Percentiles rank a stretch among this genome's conserved stretches.
Evolutionary conservation across 1,284 basidiomycete species (phyloP).

Genomic region (Mycena sp.): DNA sequence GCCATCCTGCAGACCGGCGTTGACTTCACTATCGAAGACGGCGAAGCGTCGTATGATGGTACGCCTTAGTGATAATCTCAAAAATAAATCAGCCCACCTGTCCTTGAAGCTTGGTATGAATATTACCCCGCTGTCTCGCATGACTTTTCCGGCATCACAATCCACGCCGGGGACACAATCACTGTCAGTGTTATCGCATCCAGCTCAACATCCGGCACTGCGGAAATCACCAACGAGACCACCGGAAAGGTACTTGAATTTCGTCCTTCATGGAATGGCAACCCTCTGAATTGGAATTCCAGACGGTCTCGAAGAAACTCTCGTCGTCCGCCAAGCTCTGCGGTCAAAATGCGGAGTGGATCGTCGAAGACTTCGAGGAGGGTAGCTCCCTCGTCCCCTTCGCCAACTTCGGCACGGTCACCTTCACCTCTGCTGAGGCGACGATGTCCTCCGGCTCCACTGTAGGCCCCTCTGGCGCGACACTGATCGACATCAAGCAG

Average conservation of each 20-base stretch:
- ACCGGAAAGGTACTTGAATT: no score
- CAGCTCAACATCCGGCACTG: slow-evolving; percentile 19
- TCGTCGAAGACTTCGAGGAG: slow-evolving; percentile 50
- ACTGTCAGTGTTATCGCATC: slow-evolving; percentile 26
- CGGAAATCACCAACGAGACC: slow-evolving; percentile 22
- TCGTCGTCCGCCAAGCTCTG: slow-evolving; percentile 43
- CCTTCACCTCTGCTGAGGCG: slow-evolving; percentile 33
- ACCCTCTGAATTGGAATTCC: neutral
- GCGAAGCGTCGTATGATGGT: slow-evolving; percentile 26
- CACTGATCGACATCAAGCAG: slow-evolving; percentile 46
- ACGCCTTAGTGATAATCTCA: neutral
- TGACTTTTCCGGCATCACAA: slow-evolving; percentile 45
- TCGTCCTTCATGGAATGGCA: no score
- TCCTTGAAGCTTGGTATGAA: slow-evolving; percentile 47
- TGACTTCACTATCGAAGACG: slow-evolving; percentile 28
- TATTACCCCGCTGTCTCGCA: slow-evolving; percentile 48
- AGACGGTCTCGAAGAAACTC: slow-evolving; percentile 47
- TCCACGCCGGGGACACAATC: slow-evolving; percentile 38
- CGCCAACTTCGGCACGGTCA: slow-evolving; percentile 49
- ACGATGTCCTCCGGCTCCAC: slow-evolving; percentile 30
- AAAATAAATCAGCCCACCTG: neutral
- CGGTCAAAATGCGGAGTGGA: slow-evolving; percentile 47
- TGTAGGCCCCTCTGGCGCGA: slow-evolving; percentile 34
- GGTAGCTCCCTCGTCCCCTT: slow-evolving; percentile 45
- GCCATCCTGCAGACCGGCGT: slow-evolving; percentile 39